phyloP scores from a whole-genome alignment of 129 eudicot species.

The Lonicera japonica region DNA sequence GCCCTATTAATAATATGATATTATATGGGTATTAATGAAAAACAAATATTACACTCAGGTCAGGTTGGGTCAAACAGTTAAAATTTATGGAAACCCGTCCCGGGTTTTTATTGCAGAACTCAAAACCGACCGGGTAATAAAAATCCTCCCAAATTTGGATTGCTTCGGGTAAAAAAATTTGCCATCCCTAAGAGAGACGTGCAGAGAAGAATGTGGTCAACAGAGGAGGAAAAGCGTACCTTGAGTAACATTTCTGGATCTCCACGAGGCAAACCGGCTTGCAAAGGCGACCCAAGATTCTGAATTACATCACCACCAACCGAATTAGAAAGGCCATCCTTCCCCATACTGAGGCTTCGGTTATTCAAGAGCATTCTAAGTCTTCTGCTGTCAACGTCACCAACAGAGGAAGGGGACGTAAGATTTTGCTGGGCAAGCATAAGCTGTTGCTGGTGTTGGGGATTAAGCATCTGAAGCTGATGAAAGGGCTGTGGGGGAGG shows the following conservation, averaged over 20 bases:
- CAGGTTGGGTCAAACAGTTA: no score
- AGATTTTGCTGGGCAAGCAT: slow-evolving; percentile 82
- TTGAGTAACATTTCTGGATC: slow-evolving; percentile 76
- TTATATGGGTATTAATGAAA: no score
- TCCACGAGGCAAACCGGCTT: slow-evolving; percentile 68
- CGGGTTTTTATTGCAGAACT: no score
- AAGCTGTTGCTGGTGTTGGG: slow-evolving; percentile 96
- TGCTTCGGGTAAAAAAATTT: no score
- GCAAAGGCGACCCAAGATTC: slow-evolving; percentile 78
- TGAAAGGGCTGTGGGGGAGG: slow-evolving; percentile 74
- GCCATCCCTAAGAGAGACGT: no score
- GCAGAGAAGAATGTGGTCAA: no score
- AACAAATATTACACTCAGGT: no score
- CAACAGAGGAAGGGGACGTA: slow-evolving; percentile 79
- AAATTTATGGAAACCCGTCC: no score
- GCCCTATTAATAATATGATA: no score
- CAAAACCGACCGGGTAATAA: no score
- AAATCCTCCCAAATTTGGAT: no score
- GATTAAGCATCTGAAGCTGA: slow-evolving; percentile 84
- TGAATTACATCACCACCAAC: slow-evolving; percentile 71
- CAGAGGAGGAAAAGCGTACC: no score
- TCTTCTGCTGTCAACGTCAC: slow-evolving; percentile 75
- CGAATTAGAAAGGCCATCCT: slow-evolving; percentile 68
- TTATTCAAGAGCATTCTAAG: slow-evolving; percentile 77
- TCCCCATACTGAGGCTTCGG: slow-evolving; percentile 59